These are phyloP conservation scores for Rosa hybrid DNA, from an alignment of 331 rosid species.

Conservation along the genomic window DNA sequence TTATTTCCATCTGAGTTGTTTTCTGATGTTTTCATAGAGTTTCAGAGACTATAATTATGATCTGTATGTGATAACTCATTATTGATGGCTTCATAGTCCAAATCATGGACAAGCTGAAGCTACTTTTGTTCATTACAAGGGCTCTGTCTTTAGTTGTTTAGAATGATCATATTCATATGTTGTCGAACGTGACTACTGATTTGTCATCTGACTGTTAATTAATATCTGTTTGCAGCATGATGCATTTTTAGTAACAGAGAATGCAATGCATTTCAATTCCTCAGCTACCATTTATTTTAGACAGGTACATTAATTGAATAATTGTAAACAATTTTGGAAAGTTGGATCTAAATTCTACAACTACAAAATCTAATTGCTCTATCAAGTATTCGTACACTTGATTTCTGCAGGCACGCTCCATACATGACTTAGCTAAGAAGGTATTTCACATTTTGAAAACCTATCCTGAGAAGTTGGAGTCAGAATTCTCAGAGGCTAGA, in stretches of 20 bases:
- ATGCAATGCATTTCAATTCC: conserved; percentile 76
- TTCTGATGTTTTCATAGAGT: not conserved
- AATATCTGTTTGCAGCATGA: conserved; percentile 55
- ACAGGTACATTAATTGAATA: conserved; percentile 48
- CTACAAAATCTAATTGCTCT: conserved; percentile 4
- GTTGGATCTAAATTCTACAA: not conserved
- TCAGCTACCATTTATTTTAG: conserved; percentile 59
- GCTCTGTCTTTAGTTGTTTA: not conserved
- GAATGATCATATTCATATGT: not conserved
- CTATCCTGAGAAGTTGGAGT: conserved; percentile 51
- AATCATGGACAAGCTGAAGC: not conserved
- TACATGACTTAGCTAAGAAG: conserved; percentile 53
- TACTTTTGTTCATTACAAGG: not conserved
- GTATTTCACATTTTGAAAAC: conserved; percentile 48
- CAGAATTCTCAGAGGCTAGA: conserved; percentile 46
- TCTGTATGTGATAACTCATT: not conserved
- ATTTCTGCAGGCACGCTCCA: conserved; percentile 57
- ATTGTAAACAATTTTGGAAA: not conserved
- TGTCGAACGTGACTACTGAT: conserved; percentile 5
- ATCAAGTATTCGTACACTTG: conserved; percentile 5
- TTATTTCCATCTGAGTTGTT: not conserved
- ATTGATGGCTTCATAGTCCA: not conserved
- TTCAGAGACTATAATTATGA: too few species aligned
- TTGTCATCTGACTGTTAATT: conserved; percentile 29
- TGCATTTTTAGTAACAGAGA: conserved; percentile 54